These are phyloP conservation scores for Coemansia sp. DNA, from an alignment of 192 early-diverging fungal genomes.

Conservation along the genomic window DNA sequence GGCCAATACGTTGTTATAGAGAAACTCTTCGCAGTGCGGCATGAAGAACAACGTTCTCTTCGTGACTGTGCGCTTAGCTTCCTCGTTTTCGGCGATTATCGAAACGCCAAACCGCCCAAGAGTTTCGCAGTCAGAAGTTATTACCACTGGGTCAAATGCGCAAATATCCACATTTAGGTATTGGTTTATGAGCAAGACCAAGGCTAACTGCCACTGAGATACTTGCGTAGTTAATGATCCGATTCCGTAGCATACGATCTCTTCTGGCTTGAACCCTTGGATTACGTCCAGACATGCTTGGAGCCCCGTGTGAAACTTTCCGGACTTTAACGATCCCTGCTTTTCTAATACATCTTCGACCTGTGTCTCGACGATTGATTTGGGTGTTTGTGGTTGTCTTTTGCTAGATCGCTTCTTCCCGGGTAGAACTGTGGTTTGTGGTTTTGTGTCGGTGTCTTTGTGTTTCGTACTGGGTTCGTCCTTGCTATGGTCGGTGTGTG, in stretches of 20 bases:
- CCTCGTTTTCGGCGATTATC: constrained; percentile 36
- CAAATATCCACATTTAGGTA: constrained; percentile 6
- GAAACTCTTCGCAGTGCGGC: constrained; percentile 56
- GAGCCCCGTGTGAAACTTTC: constrained; percentile 22
- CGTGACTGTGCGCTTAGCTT: constrained; percentile 21
- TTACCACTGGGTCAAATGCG: constrained; percentile 37
- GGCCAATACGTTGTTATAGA: constrained; percentile 44
- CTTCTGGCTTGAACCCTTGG: constrained; percentile 27
- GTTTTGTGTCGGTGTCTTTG: neutral
- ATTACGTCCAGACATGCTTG: neutral
- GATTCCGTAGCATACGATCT: constrained; percentile 52
- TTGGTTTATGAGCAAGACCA: constrained; percentile 28
- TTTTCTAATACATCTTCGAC: constrained; percentile 20
- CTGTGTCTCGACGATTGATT: constrained; percentile 6
- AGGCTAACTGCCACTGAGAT: constrained; percentile 51
- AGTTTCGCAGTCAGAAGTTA: constrained; percentile 9
- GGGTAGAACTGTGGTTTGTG: neutral
- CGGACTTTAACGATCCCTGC: constrained; percentile 7
- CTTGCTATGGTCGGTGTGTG: neutral
- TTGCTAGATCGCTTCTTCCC: constrained; percentile 1
- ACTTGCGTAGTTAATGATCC: constrained; percentile 28
- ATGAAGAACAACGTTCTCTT: constrained; percentile 48
- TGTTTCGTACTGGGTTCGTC: neutral
- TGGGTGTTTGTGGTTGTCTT: neutral
- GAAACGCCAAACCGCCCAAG: constrained; percentile 20